These are phyloP conservation scores for Shiraia bambusicola DNA, from an alignment of 2,329 filamentous ascomycete genomes.

Conservation along the genomic window DNA sequence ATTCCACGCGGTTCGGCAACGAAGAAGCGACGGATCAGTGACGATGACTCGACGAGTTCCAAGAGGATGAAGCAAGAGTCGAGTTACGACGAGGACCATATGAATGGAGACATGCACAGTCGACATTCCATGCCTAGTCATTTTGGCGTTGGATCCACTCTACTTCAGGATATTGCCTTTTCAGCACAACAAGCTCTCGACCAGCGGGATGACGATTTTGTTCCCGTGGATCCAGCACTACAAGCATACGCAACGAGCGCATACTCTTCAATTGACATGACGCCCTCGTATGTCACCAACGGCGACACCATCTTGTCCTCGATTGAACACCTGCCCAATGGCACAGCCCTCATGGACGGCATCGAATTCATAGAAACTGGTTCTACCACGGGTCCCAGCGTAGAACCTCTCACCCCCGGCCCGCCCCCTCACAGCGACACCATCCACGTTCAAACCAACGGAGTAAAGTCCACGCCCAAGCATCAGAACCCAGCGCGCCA, in stretches of 20 bases:
- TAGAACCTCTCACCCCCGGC: slow-evolving; percentile 33
- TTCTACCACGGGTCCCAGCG: slow-evolving; percentile 18
- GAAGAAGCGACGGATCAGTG: slow-evolving; percentile 54
- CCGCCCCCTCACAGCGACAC: slow-evolving; percentile 13
- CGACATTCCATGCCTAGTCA: slow-evolving; percentile 28
- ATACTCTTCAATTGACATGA: slow-evolving; percentile 17
- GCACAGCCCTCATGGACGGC: slow-evolving; percentile 16
- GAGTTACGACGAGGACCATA: slow-evolving; percentile 24
- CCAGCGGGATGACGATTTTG: slow-evolving; percentile 24
- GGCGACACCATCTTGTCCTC: slow-evolving; percentile 37
- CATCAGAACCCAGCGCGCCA: slow-evolving; percentile 16
- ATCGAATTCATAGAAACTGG: slow-evolving; percentile 14
- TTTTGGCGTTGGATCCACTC: slow-evolving; percentile 19
- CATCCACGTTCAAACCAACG: slow-evolving; percentile 12
- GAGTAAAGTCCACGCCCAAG: neutral
- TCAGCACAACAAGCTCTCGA: slow-evolving; percentile 33
- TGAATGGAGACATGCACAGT: slow-evolving; percentile 24
- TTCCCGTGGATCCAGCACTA: slow-evolving; percentile 34
- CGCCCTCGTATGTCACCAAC: slow-evolving; percentile 17
- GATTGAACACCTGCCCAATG: slow-evolving; percentile 33
- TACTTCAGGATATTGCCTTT: slow-evolving; percentile 31
- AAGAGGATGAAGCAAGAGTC: slow-evolving; percentile 36
- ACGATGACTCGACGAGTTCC: slow-evolving; percentile 24
- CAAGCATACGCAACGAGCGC: slow-evolving; percentile 24
- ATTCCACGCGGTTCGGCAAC: slow-evolving; percentile 60